A percentile compares a stretch with the other conserved stretches of the same genome.
Evolutionary conservation across 169 alveolate species (phyloP).

Genomic region (Cytauxzoon felis): DNA sequence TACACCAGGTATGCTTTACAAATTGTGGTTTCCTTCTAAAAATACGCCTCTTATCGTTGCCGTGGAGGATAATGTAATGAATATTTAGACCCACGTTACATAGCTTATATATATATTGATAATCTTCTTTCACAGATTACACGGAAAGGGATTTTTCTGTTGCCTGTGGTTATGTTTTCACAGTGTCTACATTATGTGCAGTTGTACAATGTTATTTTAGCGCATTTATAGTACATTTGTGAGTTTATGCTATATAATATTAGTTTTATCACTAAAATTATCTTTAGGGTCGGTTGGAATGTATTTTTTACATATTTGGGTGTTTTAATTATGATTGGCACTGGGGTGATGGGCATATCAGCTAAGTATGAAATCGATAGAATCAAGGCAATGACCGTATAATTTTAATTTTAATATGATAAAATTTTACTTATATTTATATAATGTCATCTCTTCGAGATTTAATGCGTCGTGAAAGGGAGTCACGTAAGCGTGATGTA

Average conservation of each 20-base stretch:
- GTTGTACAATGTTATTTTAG: conserved; percentile 52
- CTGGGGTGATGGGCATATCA: conserved; percentile 32
- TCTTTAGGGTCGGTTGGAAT: conserved; percentile 49
- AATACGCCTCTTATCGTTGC: neutral
- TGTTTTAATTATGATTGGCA: conserved; percentile 23
- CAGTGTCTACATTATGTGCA: conserved; percentile 33
- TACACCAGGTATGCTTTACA: neutral
- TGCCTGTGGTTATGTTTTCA: conserved; percentile 24
- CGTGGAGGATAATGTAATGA: neutral
- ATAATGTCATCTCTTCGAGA: conserved; percentile 53
- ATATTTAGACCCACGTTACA: neutral
- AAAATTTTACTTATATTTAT: neutral
- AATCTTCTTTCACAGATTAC: neutral
- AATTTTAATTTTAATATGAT: neutral
- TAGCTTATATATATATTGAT: neutral
- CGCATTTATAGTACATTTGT: conserved; percentile 47
- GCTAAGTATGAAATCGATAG: conserved; percentile 20
- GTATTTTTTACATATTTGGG: conserved; percentile 15
- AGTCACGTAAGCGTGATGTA: conserved; percentile 31
- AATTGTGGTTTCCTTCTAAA: neutral
- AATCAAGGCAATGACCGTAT: neutral
- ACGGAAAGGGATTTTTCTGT: conserved; percentile 22
- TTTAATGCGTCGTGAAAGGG: conserved; percentile 63
- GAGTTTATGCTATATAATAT: conserved; percentile 6
- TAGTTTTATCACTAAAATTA: neutral